Percentiles rank a stretch among this genome's conserved stretches.
Conservation (phyloP, 352 stramenopile species). For the Discostella stelligera region DNA sequence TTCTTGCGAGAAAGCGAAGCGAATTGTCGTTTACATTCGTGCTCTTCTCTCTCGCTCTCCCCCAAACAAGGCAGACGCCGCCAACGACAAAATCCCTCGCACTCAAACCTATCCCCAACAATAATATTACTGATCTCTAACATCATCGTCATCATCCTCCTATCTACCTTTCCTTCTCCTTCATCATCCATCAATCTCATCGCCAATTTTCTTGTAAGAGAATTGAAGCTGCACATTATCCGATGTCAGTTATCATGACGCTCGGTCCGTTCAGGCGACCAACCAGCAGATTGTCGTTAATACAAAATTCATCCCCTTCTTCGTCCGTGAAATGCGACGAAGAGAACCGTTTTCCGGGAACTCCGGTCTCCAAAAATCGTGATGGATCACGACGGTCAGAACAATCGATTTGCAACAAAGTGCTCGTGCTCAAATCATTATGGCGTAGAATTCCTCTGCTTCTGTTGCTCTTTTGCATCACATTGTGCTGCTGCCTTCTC, state of each 20-base stretch:
- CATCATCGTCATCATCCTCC: neutral
- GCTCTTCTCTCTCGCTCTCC: no score
- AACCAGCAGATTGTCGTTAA: neutral
- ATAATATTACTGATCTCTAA: no score
- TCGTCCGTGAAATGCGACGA: neutral
- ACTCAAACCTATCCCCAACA: no score
- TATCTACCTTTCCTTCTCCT: neutral
- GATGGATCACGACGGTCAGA: neutral
- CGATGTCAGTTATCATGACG: neutral
- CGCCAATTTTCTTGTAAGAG: neutral
- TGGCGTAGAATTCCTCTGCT: neutral
- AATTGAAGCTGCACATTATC: neutral
- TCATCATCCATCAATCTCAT: neutral
- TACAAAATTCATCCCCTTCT: neutral
- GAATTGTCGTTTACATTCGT: no score
- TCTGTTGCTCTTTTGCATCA: neutral
- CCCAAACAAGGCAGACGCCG: no score
- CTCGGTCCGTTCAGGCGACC: neutral
- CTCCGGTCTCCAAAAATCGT: neutral
- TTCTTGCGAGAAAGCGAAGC: no score
- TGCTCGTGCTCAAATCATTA: neutral
- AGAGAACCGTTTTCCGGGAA: neutral
- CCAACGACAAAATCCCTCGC: no score
- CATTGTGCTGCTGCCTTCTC: neutral
- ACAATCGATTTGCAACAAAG: neutral